These are phyloP conservation scores for Mycosphaerella sp. DNA, from an alignment of 2,329 filamentous ascomycete species.

Conservation along the genomic window DNA sequence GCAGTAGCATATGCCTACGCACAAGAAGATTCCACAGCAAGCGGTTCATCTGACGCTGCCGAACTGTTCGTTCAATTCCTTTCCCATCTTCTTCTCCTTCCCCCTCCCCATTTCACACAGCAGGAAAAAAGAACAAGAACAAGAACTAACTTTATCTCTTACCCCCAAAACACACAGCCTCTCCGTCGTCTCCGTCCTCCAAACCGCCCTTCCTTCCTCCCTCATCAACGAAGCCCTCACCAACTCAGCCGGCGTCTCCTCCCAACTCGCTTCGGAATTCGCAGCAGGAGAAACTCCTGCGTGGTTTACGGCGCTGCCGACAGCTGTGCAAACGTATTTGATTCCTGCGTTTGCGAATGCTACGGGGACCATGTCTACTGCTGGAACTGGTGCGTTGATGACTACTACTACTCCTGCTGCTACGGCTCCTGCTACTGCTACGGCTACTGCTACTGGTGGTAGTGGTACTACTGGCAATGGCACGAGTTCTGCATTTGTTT, in stretches of 20 bases:
- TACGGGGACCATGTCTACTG: conserved; percentile 6
- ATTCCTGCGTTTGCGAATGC: conserved; percentile 28
- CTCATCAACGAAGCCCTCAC: conserved; percentile 37
- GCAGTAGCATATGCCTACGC: conserved; percentile 21
- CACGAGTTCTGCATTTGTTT: background rate
- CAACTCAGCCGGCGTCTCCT: conserved; percentile 38
- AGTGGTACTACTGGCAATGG: background rate
- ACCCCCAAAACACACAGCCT: conserved; percentile 18
- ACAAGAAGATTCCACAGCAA: conserved; percentile 4
- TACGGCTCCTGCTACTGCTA: background rate
- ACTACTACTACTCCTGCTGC: background rate
- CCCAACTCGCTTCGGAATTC: conserved; percentile 40
- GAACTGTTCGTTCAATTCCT: background rate
- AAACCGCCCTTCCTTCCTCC: conserved; percentile 41
- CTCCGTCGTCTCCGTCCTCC: conserved; percentile 40
- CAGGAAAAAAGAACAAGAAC: too few species aligned
- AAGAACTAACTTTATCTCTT: too few species aligned
- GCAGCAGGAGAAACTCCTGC: conserved; percentile 38
- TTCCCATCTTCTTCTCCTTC: too few species aligned
- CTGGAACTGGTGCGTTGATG: conserved; percentile 1
- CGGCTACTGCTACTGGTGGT: background rate
- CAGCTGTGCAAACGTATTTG: conserved; percentile 41
- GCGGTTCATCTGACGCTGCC: background rate
- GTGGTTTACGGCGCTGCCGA: conserved; percentile 43
- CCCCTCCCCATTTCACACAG: background rate